Conservation (phyloP, 1,139 yeast species). For the Zygosaccharomyces sapae region DNA sequence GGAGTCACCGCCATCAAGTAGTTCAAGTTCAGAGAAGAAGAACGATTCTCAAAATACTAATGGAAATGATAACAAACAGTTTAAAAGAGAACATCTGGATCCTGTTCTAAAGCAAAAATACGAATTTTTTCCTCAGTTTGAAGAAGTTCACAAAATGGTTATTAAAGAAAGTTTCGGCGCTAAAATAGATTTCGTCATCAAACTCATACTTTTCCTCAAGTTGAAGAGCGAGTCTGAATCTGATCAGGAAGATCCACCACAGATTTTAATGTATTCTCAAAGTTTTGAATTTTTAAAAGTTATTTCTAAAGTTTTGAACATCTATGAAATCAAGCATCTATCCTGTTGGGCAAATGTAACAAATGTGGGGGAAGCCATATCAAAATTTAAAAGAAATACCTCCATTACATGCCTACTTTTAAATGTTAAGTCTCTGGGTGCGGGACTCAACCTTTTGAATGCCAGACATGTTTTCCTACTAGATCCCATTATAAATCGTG, state of each 20-base stretch:
- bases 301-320: constrained; percentile 61
- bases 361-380: constrained; percentile 39
- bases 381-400: constrained; percentile 60
- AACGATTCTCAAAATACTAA: background rate
- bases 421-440: constrained; percentile 81
- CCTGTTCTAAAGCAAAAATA: constrained; percentile 21
- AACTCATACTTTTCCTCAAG: constrained; percentile 62
- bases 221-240: constrained; percentile 51
- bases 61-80: background rate
- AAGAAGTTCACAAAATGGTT: constrained; percentile 44
- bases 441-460: constrained; percentile 85
- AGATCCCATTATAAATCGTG: constrained; percentile 87
- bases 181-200: constrained; percentile 76
- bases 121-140: constrained; percentile 21
- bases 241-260: constrained; percentile 37
- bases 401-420: constrained; percentile 75
- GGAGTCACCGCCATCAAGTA: background rate
- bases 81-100: constrained; percentile 3
- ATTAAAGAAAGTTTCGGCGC: constrained; percentile 64
- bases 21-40: background rate
- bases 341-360: constrained; percentile 26
- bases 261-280: constrained; percentile 81
- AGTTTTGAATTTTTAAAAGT: constrained; percentile 73
- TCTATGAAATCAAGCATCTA: constrained; percentile 52
- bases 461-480: constrained; percentile 87